Evolutionary conservation across 345 rosid species (phyloP), one percentile per base, ranked within the genome.

Genomic region (Physaria fendleri): DNA sequence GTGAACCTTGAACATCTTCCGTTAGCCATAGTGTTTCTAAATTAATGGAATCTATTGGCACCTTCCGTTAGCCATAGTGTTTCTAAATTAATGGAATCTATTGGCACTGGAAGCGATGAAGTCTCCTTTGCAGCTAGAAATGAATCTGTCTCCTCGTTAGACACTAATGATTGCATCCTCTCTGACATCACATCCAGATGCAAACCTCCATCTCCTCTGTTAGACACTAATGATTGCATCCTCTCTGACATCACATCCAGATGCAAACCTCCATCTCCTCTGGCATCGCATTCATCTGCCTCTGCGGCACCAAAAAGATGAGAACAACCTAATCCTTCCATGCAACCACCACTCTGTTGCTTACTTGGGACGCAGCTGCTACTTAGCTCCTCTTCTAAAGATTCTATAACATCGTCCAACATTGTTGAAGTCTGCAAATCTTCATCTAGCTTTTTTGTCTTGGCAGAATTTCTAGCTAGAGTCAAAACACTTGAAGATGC

Each of bases 221-320:
- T 47, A 40, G 68, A 25, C 55, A 68, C 72, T 15, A 61, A 17
- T 34, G 77, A 62, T 20, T 18, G 72, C 13, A 74, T 38, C 18
- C 68, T 72, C 25, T 76, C 82, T 63, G 64, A 66, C 54, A 65
- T 56, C 32, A 56, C 69, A 69, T 77, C 65, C 29, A 64, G 46
- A 25, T 64, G 72, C n/a, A 66, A 55, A 59, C 21, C 24, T 54
- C 65, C 76, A 65, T 69, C 72, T 14, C 8, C 56, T 52, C 41
- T 60, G 8, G 37, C 15, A 68, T 44, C 22, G 2, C 21, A 33
- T 27, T 52, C 44, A 53, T 61, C 50, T 37, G 25, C 51, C 20
- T 65, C 66, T 32, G 18, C 37, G 21, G 32, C 6, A 39, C 40
- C 12, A 41, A 47, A 53, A 40, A 14, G 53, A 34, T 33, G 56